phyloP scores from a whole-genome alignment of 1,139 yeast genomes.

The Debaryomyces fabryi region DNA sequence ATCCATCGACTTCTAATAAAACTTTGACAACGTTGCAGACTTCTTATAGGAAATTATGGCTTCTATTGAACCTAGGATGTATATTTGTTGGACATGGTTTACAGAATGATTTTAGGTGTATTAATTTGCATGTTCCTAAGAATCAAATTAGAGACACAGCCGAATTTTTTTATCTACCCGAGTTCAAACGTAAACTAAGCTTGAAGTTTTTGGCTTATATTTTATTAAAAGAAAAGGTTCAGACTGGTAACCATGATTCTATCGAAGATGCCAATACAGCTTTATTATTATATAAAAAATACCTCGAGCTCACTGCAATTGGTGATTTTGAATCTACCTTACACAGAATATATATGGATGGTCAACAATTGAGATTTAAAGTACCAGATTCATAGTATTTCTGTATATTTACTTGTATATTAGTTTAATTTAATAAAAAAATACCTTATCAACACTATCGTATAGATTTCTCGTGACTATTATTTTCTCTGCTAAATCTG shows the following conservation, averaged over 20 bases:
- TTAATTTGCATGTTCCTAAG: conserved; percentile 85
- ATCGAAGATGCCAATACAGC: conserved; percentile 96
- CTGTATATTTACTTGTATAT: conserved; percentile 6
- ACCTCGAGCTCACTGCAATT: conserved; percentile 56
- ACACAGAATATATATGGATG: conserved; percentile 74
- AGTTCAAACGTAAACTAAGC: conserved; percentile 76
- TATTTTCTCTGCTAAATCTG: conserved; percentile 1
- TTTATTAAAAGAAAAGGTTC: conserved; percentile 74
- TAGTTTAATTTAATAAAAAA: conserved; percentile 1
- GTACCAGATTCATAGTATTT: conserved; percentile 33
- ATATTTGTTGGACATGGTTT: conserved; percentile 95
- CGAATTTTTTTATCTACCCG: conserved; percentile 70
- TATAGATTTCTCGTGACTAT: conserved; percentile 3
- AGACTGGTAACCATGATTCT: conserved; percentile 93
- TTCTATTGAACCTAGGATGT: conserved; percentile 84
- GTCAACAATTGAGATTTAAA: conserved; percentile 50
- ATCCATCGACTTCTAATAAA: conserved; percentile 65
- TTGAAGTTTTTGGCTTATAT: conserved; percentile 86
- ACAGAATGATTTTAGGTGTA: conserved; percentile 87
- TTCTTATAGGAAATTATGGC: conserved; percentile 87
- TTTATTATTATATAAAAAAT: conserved; percentile 71
- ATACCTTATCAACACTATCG: background rate
- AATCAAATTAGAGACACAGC: conserved; percentile 89
- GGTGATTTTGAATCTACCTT: conserved; percentile 67
- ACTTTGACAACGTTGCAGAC: conserved; percentile 80